Percentiles rank a stretch among this genome's conserved stretches.
phyloP scores from a whole-genome alignment of 2,329 filamentous ascomycete genomes.

The Diaporthe longicolla region DNA sequence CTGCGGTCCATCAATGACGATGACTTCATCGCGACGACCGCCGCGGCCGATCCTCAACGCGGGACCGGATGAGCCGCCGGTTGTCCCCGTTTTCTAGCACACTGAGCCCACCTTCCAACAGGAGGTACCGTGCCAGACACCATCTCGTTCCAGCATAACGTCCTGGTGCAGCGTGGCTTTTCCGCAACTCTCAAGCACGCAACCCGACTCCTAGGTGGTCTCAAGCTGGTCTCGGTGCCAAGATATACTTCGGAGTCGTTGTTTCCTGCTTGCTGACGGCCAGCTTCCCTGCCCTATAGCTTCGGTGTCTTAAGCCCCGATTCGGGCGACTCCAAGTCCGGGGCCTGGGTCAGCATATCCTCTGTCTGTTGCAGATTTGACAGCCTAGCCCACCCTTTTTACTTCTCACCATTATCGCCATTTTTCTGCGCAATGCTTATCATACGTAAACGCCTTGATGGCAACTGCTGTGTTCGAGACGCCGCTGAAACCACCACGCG shows the following conservation, averaged over 20 bases:
- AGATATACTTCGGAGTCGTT: background rate
- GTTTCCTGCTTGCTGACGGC: background rate
- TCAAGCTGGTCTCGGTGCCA: background rate
- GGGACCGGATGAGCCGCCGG: background rate
- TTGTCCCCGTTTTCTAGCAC: background rate
- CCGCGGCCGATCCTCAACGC: background rate
- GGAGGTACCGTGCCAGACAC: conserved; percentile 1
- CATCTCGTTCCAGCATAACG: background rate
- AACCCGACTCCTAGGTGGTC: too few relatives aligned
- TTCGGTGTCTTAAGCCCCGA: background rate
- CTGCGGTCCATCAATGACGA: background rate
- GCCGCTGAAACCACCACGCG: conserved; percentile 28
- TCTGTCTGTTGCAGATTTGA: background rate
- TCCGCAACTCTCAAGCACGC: background rate
- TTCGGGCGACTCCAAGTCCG: conserved; percentile 17
- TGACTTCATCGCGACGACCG: conserved; percentile 18
- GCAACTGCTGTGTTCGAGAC: conserved; percentile 15
- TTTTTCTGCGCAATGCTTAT: background rate
- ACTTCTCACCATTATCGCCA: too few relatives aligned
- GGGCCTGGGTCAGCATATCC: background rate
- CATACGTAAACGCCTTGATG: conserved; percentile 1
- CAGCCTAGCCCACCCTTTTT: background rate
- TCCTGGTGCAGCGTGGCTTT: background rate
- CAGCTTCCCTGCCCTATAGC: background rate
- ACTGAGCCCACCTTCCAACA: background rate